Evolutionary conservation across 2,329 filamentous ascomycete species (phyloP).

Genomic region (Talaromyces sp.): DNA sequence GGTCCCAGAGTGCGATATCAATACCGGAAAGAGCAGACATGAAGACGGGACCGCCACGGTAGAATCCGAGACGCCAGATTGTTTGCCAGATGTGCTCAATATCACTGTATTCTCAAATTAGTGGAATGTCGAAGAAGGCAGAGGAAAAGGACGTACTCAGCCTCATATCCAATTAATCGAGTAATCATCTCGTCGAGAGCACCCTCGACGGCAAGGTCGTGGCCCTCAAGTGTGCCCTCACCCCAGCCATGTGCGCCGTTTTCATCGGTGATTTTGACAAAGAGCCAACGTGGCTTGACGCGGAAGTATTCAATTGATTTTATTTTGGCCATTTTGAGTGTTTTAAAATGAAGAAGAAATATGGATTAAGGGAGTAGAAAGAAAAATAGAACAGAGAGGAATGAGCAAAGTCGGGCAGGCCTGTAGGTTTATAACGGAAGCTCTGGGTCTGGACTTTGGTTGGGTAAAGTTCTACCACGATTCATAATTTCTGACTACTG

Average conservation of each 20-base stretch:
- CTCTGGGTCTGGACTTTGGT: not conserved
- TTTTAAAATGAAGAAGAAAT: not conserved
- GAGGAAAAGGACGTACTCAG: slow-evolving; percentile 53
- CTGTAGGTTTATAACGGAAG: not conserved
- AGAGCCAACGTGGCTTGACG: slow-evolving; percentile 71
- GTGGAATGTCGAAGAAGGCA: not conserved
- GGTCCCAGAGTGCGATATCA: slow-evolving; percentile 76
- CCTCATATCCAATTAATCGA: slow-evolving; percentile 64
- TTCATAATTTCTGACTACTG: no score
- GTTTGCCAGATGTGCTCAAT: slow-evolving; percentile 80
- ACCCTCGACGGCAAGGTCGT: slow-evolving; percentile 71
- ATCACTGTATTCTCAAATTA: slow-evolving; percentile 48
- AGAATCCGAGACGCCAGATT: slow-evolving; percentile 69
- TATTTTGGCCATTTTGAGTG: slow-evolving; percentile 58
- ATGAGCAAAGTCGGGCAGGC: not conserved
- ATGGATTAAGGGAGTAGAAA: not conserved
- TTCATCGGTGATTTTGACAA: slow-evolving; percentile 71
- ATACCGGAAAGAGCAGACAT: slow-evolving; percentile 76
- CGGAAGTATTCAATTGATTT: slow-evolving; percentile 69
- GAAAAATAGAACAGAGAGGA: not conserved
- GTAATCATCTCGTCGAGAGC: slow-evolving; percentile 65
- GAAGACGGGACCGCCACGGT: slow-evolving; percentile 73
- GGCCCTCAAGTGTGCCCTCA: slow-evolving; percentile 70
- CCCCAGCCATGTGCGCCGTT: slow-evolving; percentile 67
- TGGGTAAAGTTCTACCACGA: no score